These are phyloP conservation scores for Hylodesmum podocarpum DNA, from an alignment of 306 rosid species.

Conservation along the genomic window DNA sequence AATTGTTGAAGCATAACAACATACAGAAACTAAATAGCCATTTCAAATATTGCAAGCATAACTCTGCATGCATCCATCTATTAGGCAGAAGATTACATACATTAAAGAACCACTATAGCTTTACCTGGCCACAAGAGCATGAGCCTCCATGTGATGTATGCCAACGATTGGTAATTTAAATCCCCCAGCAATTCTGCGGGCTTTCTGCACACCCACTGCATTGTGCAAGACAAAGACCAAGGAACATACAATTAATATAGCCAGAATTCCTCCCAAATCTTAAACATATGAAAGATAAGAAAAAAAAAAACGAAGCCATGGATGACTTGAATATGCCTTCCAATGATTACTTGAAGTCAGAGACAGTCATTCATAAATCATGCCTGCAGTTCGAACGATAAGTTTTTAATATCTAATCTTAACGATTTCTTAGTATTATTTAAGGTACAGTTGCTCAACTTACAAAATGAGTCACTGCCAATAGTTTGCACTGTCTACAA, in stretches of 20 bases:
- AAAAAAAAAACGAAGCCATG: background rate
- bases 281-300: background rate
- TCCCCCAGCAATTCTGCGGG: slow-evolving; percentile 65
- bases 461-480: background rate
- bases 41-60: slow-evolving; percentile 10
- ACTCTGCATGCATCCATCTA: slow-evolving; percentile 11
- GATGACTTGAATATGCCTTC: slow-evolving; percentile 6
- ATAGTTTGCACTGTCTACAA: background rate
- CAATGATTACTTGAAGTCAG: background rate
- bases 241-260: slow-evolving; percentile 19
- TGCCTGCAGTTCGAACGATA: background rate
- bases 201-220: slow-evolving; percentile 95
- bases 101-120: background rate
- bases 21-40: slow-evolving; percentile 17
- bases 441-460: slow-evolving; percentile 2
- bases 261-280: slow-evolving; percentile 22
- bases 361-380: background rate
- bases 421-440: background rate
- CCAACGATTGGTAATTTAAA: slow-evolving; percentile 77
- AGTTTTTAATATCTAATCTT: background rate
- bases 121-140: slow-evolving; percentile 97
- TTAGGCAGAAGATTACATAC: background rate
- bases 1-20: slow-evolving; percentile 10
- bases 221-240: slow-evolving; percentile 22
- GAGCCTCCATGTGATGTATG: slow-evolving; percentile 98